Percentiles rank a stretch among this genome's conserved stretches.
phyloP scores from a whole-genome alignment of 164 flowering plant species.

The Dillenia turbinata region DNA sequence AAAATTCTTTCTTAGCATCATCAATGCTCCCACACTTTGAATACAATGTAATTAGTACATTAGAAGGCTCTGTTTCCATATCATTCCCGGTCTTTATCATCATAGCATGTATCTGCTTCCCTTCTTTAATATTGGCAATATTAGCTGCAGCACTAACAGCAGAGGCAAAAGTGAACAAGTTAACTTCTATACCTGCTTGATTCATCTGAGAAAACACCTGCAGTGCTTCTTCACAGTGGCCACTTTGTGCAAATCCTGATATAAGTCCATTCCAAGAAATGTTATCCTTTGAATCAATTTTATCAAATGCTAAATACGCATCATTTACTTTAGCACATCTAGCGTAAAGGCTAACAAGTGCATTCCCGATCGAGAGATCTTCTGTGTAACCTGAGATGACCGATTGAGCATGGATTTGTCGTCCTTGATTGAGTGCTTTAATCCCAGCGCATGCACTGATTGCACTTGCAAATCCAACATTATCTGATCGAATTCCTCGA shows the following conservation, averaged over 20 bases:
- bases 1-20: conserved; percentile 18
- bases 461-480: conserved; percentile 18
- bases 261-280: too few species aligned
- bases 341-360: too few species aligned
- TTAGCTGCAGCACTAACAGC: conserved; percentile 31
- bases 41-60: conserved; percentile 24
- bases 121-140: conserved; percentile 26
- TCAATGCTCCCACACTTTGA: conserved; percentile 29
- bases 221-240: too few species aligned
- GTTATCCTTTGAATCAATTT: too few species aligned
- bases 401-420: conserved; percentile 17
- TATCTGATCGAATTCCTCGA: conserved; percentile 12
- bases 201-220: too few species aligned
- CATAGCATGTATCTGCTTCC: conserved; percentile 23
- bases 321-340: too few species aligned
- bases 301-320: too few species aligned
- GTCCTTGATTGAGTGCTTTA: conserved; percentile 26
- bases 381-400: too few species aligned
- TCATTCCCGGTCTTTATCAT: conserved; percentile 27
- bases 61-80: conserved; percentile 21
- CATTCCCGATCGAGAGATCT: too few species aligned
- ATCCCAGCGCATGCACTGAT: conserved; percentile 30
- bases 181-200: too few species aligned
- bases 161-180: conserved; percentile 8
- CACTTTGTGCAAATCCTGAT: too few species aligned